Evolutionary conservation across 1,284 basidiomycete species (phyloP).

Genomic region (Malassezia psittaci): DNA sequence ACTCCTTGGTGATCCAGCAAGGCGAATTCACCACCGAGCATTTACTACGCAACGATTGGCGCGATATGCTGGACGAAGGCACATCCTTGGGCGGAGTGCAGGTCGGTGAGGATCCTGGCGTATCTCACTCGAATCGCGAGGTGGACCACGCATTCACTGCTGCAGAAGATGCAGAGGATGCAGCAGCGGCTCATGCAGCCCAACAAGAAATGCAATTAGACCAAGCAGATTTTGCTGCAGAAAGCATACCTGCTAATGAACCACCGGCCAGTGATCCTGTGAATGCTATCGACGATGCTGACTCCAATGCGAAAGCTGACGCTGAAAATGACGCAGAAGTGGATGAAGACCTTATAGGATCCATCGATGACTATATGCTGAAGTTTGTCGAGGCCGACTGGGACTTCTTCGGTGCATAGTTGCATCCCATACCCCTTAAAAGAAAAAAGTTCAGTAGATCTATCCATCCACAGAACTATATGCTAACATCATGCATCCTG

Average conservation of each 20-base stretch:
- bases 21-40: conserved; percentile 67
- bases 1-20: conserved; percentile 83
- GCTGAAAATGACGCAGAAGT: background rate
- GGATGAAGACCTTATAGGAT: conserved; percentile 58
- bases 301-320: background rate
- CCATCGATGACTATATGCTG: conserved; percentile 79
- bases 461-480: too few species aligned
- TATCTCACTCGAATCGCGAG: conserved; percentile 47
- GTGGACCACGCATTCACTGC: conserved; percentile 64
- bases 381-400: conserved; percentile 62
- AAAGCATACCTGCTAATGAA: background rate
- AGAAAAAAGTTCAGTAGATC: too few species aligned
- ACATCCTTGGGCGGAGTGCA: conserved; percentile 33
- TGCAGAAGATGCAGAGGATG: conserved; percentile 80
- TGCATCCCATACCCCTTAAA: background rate
- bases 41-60: conserved; percentile 61
- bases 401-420: conserved; percentile 57
- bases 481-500: too few species aligned
- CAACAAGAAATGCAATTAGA: conserved; percentile 71
- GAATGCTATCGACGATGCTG: conserved; percentile 48
- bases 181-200: conserved; percentile 66
- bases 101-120: conserved; percentile 34
- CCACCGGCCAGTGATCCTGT: background rate
- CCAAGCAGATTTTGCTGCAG: conserved; percentile 50
- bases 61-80: conserved; percentile 61